A percentile compares a stretch with the other conserved stretches of the same genome.
phyloP scores from a whole-genome alignment of 2,329 filamentous ascomycete species.

The Onygenales sp. region DNA sequence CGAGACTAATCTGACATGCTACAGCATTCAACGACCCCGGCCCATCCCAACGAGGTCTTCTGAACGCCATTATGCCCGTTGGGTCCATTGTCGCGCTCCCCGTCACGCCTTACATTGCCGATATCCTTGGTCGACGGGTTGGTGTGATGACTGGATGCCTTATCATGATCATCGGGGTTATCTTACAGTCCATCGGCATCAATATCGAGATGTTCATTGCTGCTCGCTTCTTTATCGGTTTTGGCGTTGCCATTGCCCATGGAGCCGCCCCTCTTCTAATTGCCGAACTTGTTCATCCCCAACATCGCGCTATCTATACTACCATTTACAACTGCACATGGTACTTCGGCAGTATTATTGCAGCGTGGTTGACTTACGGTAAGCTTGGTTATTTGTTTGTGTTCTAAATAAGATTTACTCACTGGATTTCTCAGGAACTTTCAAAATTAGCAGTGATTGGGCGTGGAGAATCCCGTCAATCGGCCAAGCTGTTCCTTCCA shows the following conservation, averaged over 20 bases:
- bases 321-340: conserved; percentile 25
- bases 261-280: conserved; percentile 19
- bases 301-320: conserved; percentile 20
- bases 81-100: conserved; percentile 41
- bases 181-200: conserved; percentile 19
- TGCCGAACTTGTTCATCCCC: conserved; percentile 20
- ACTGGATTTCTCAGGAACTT: conserved; percentile 15
- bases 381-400: background rate
- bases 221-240: conserved; percentile 20
- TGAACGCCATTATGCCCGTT: conserved; percentile 41
- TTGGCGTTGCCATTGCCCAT: conserved; percentile 19
- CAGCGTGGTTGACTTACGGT: conserved; percentile 33
- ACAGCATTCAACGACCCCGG: conserved; percentile 16
- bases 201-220: conserved; percentile 22
- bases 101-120: conserved; percentile 39
- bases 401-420: background rate
- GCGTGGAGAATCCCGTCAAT: conserved; percentile 37
- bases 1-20: background rate
- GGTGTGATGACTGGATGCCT: conserved; percentile 36
- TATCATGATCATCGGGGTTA: conserved; percentile 20
- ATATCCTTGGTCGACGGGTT: conserved; percentile 37
- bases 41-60: conserved; percentile 33
- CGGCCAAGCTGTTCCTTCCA: conserved; percentile 53
- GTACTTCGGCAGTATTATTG: conserved; percentile 40
- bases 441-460: conserved; percentile 30